A percentile compares a stretch with the other conserved stretches of the same genome.
Evolutionary conservation across 148 eudicot genomes (phyloP).

Genomic region (Hydrangea macrophylla): DNA sequence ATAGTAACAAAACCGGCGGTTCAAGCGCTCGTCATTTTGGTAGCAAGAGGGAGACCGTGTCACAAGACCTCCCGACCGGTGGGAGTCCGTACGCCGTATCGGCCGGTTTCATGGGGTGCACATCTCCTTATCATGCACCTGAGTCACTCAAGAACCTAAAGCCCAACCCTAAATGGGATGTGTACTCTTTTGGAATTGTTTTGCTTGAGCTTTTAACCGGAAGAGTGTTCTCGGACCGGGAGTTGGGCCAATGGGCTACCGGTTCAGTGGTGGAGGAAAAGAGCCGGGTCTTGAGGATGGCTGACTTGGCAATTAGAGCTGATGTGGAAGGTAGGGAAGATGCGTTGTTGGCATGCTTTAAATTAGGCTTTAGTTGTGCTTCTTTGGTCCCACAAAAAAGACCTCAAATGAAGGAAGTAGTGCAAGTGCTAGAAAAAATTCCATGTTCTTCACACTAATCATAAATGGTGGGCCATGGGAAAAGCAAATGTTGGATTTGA

Average conservation of each 20-base stretch:
- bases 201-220: constrained; percentile 85
- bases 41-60: constrained; percentile 49
- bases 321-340: constrained; percentile 75
- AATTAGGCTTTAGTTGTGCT: constrained; percentile 86
- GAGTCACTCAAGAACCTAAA: constrained; percentile 69
- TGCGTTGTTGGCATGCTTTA: constrained; percentile 54
- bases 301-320: constrained; percentile 64
- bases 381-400: constrained; percentile 72
- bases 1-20: constrained; percentile 26
- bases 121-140: constrained; percentile 85
- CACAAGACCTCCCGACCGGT: constrained; percentile 21
- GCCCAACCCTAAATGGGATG: constrained; percentile 88
- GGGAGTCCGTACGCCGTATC: constrained; percentile 45
- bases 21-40: constrained; percentile 62
- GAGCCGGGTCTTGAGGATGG: constrained; percentile 63
- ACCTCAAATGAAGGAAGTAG: constrained; percentile 83
- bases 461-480: constrained; percentile 19
- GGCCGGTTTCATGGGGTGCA: constrained; percentile 33
- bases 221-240: constrained; percentile 62
- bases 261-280: constrained; percentile 45
- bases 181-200: constrained; percentile 83
- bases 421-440: constrained; percentile 71
- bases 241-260: constrained; percentile 68
- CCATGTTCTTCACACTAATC: constrained; percentile 32
- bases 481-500: no score